phyloP scores from a whole-genome alignment of 1,139 yeast species.

The Diutina pseudorugosa region DNA sequence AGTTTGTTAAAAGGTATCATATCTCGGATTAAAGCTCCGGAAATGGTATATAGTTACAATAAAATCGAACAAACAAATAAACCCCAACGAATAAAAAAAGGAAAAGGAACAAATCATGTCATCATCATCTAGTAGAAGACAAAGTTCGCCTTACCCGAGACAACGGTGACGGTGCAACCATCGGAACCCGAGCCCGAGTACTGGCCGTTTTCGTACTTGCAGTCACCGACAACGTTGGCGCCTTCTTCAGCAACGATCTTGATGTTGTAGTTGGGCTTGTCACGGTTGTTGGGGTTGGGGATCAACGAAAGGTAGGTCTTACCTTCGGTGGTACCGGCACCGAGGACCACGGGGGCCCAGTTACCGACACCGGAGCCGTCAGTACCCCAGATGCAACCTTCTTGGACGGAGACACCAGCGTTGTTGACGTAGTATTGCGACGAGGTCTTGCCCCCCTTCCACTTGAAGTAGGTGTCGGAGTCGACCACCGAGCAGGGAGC shows the following conservation, averaged over 20 bases:
- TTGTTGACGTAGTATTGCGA: constrained; percentile 95
- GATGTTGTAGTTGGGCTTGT: constrained; percentile 72
- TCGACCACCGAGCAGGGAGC: constrained; percentile 71
- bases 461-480: constrained; percentile 60
- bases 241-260: constrained; percentile 52
- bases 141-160: constrained; percentile 66
- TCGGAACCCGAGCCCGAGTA: constrained; percentile 59
- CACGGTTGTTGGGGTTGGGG: constrained; percentile 85
- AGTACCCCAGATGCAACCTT: constrained; percentile 91
- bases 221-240: constrained; percentile 60
- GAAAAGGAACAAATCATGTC: background rate
- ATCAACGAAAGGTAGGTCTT: constrained; percentile 79
- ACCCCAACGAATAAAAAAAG: background rate
- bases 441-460: constrained; percentile 78
- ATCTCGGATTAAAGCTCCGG: constrained; percentile 3
- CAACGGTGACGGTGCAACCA: constrained; percentile 92
- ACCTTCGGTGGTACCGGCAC: constrained; percentile 79
- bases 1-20: background rate
- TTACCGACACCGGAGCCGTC: constrained; percentile 77
- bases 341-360: constrained; percentile 96
- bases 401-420: constrained; percentile 81
- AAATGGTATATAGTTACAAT: background rate
- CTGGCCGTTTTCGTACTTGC: constrained; percentile 68
- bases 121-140: constrained; percentile 37
- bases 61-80: background rate